A percentile compares a stretch with the other conserved stretches of the same genome.
phyloP scores from a whole-genome alignment of 1,284 basidiomycete genomes.

The Ganoderma sinense region DNA sequence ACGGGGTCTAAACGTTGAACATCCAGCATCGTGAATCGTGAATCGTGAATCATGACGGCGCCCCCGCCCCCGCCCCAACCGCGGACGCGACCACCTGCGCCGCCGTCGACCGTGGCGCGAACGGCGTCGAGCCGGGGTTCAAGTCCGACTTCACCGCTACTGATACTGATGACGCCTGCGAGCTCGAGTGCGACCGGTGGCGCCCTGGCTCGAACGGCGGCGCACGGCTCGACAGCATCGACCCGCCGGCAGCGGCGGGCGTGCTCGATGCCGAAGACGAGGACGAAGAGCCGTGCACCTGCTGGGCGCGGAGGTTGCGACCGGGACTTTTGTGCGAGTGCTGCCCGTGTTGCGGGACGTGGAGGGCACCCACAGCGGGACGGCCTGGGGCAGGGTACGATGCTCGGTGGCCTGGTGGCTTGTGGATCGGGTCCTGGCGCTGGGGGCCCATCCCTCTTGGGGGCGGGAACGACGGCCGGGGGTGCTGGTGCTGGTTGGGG shows the following conservation, averaged over 20 bases:
- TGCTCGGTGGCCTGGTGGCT: conserved; percentile 30
- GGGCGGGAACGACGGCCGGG: conserved; percentile 28
- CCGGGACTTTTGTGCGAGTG: conserved; percentile 26
- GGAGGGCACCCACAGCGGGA: conserved; percentile 37
- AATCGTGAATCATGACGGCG: not conserved
- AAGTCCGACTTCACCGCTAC: conserved; percentile 35
- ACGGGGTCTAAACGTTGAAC: not conserved
- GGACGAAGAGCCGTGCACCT: conserved; percentile 25
- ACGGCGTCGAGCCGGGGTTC: conserved; percentile 40
- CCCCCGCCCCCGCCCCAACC: not conserved
- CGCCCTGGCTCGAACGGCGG: conserved; percentile 43
- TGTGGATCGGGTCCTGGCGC: conserved; percentile 33
- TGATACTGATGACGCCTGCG: conserved; percentile 7
- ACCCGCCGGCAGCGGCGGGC: conserved; percentile 15
- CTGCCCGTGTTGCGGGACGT: conserved; percentile 32
- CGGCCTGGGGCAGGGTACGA: conserved; percentile 29
- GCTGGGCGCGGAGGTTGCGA: conserved; percentile 18
- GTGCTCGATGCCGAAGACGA: conserved; percentile 32
- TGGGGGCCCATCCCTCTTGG: conserved; percentile 18
- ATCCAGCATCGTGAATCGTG: no score
- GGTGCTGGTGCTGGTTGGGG: conserved; percentile 27
- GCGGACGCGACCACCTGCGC: conserved; percentile 17
- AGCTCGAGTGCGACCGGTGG: conserved; percentile 15
- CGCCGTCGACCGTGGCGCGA: conserved; percentile 33
- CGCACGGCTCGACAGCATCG: conserved; percentile 41